Evolutionary conservation across 1,284 basidiomycete genomes (phyloP).

Genomic region (Ustilago bromivora): DNA sequence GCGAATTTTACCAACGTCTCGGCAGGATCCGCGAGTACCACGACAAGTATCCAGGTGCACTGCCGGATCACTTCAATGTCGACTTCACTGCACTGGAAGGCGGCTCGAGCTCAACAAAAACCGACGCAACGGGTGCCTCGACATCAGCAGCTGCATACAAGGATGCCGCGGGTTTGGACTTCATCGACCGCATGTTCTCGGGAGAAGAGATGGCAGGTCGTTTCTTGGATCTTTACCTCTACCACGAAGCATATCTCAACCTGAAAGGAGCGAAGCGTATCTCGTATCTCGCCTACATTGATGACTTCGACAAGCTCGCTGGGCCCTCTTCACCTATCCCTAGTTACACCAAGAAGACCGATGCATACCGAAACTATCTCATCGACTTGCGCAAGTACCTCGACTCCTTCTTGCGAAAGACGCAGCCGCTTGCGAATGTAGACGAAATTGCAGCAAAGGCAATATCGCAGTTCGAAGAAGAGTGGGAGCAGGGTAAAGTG

Average conservation of each 20-base stretch:
- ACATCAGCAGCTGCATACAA: constrained; percentile 24
- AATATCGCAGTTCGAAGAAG: constrained; percentile 78
- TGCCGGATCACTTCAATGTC: constrained; percentile 61
- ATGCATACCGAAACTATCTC: constrained; percentile 62
- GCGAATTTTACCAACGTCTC: constrained; percentile 87
- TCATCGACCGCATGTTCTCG: constrained; percentile 66
- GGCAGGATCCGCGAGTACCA: constrained; percentile 95
- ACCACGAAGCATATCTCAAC: constrained; percentile 90
- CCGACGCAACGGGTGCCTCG: neutral
- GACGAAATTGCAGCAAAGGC: constrained; percentile 78
- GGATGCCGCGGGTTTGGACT: constrained; percentile 38
- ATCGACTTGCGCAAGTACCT: constrained; percentile 82
- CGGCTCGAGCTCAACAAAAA: constrained; percentile 12
- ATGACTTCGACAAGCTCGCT: constrained; percentile 75
- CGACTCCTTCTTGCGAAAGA: constrained; percentile 85
- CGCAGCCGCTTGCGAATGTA: constrained; percentile 86
- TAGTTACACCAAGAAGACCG: constrained; percentile 55
- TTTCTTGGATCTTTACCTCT: constrained; percentile 90
- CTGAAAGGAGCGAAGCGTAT: constrained; percentile 79
- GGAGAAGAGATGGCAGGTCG: constrained; percentile 95
- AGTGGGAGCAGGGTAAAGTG: constrained; percentile 84
- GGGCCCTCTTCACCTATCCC: constrained; percentile 48
- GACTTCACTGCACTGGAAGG: constrained; percentile 64
- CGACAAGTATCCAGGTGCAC: constrained; percentile 89
- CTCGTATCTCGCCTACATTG: constrained; percentile 87